Evolutionary conservation across 768 basidiomycete species (phyloP).

Genomic region (Podaxis sp.): DNA sequence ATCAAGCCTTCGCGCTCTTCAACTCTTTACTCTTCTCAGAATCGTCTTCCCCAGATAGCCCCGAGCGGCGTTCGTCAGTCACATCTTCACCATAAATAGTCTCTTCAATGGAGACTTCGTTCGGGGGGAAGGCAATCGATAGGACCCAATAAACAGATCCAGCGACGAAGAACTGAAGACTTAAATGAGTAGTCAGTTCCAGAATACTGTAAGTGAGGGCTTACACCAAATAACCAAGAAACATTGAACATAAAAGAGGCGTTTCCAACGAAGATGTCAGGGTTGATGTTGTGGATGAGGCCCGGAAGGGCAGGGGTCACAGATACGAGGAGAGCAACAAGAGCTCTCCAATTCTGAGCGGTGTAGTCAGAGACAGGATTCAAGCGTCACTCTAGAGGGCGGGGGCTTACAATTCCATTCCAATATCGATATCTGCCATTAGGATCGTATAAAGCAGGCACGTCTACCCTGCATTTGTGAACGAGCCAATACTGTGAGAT

Average conservation of each 20-base stretch:
- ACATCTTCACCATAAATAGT: constrained; percentile 27
- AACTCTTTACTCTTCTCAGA: background rate
- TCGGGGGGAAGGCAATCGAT: constrained; percentile 36
- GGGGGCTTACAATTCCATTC: constrained; percentile 55
- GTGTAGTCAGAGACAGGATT: background rate
- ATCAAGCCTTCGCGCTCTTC: background rate
- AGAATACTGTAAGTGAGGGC: constrained; percentile 17
- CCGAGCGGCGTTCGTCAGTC: background rate
- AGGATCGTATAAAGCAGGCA: constrained; percentile 81
- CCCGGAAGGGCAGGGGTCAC: constrained; percentile 75
- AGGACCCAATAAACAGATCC: constrained; percentile 30
- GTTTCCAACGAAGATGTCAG: constrained; percentile 56
- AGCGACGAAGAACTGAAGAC: constrained; percentile 34
- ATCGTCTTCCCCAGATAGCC: background rate
- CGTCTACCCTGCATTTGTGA: constrained; percentile 66
- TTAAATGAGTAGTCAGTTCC: background rate
- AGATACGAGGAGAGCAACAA: constrained; percentile 60
- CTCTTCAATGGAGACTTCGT: constrained; percentile 35
- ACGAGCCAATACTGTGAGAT: constrained; percentile 68
- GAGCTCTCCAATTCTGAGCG: constrained; percentile 76
- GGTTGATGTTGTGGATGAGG: constrained; percentile 69
- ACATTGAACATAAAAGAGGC: constrained; percentile 59
- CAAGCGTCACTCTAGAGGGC: background rate
- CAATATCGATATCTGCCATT: constrained; percentile 76
- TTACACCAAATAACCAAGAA: constrained; percentile 73